Percentiles rank a stretch among this genome's conserved stretches.
These are phyloP conservation scores for Histomonas meleagridis DNA, from an alignment of 208 protist genomes.

Conservation along the genomic window DNA sequence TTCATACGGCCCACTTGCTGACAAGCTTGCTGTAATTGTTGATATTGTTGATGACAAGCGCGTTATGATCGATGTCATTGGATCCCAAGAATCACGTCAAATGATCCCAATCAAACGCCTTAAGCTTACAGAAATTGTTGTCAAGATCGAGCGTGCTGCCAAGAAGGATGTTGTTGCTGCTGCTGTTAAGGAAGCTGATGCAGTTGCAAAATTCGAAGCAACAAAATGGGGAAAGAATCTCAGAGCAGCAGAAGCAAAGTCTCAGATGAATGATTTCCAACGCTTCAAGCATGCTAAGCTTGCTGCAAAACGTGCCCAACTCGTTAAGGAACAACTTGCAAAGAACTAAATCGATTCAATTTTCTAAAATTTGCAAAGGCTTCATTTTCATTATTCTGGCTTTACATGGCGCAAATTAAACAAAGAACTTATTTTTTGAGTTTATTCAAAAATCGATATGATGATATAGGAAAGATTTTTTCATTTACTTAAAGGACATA, in stretches of 20 bases:
- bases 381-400: too few species aligned
- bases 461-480: too few species aligned
- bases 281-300: conserved; percentile 10
- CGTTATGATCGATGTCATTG: background rate
- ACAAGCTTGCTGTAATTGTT: conserved; percentile 43
- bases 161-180: background rate
- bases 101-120: background rate
- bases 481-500: too few species aligned
- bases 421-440: too few species aligned
- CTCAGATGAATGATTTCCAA: conserved; percentile 19
- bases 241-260: background rate
- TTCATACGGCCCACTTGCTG: conserved; percentile 42
- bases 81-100: background rate
- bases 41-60: conserved; percentile 40
- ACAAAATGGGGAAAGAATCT: background rate
- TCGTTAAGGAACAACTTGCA: background rate
- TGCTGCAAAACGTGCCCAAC: background rate
- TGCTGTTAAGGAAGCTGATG: background rate
- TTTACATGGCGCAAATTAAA: too few species aligned
- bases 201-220: background rate
- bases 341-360: conserved; percentile 11
- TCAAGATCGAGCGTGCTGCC: background rate
- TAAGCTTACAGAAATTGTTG: background rate
- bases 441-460: too few species aligned
- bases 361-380: too few species aligned